Percentiles rank a stretch among this genome's conserved stretches.
These are phyloP conservation scores for Penicillium sp. DNA, from an alignment of 2,329 filamentous ascomycete species.

Conservation along the genomic window DNA sequence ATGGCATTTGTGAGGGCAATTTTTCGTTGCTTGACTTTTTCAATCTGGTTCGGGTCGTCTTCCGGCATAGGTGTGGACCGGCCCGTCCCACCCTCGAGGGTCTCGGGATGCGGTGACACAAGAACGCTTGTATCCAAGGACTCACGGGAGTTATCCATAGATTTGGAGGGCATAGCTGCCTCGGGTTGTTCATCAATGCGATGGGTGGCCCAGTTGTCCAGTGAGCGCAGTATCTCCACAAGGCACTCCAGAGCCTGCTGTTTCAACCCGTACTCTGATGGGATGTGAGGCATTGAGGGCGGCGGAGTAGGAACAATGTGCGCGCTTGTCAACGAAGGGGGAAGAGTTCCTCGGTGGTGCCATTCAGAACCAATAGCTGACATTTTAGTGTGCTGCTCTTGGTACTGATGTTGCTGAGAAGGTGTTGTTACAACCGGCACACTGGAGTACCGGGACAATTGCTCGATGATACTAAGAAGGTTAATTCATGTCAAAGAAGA, in stretches of 20 bases:
- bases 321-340: conserved; percentile 73
- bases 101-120: conserved; percentile 54
- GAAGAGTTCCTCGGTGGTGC: conserved; percentile 76
- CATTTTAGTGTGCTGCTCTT: conserved; percentile 62
- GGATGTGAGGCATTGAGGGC: conserved; percentile 54
- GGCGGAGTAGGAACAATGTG: conserved; percentile 53
- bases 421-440: conserved; percentile 65
- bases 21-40: conserved; percentile 87
- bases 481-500: conserved; percentile 4
- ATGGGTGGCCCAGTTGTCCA: conserved; percentile 87
- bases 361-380: conserved; percentile 60
- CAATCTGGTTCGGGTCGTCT: conserved; percentile 88
- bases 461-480: conserved; percentile 65
- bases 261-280: conserved; percentile 85
- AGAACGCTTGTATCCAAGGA: conserved; percentile 61
- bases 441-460: conserved; percentile 78
- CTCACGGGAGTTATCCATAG: conserved; percentile 55
- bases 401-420: conserved; percentile 73
- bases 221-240: conserved; percentile 76
- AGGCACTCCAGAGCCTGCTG: conserved; percentile 78
- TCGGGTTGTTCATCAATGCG: conserved; percentile 48
- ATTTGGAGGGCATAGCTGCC: conserved; percentile 39
- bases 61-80: conserved; percentile 63
- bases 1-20: conserved; percentile 84
- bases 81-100: conserved; percentile 45